phyloP scores from a whole-genome alignment of 2,329 filamentous ascomycete genomes.

The Aspergillus sp. region DNA sequence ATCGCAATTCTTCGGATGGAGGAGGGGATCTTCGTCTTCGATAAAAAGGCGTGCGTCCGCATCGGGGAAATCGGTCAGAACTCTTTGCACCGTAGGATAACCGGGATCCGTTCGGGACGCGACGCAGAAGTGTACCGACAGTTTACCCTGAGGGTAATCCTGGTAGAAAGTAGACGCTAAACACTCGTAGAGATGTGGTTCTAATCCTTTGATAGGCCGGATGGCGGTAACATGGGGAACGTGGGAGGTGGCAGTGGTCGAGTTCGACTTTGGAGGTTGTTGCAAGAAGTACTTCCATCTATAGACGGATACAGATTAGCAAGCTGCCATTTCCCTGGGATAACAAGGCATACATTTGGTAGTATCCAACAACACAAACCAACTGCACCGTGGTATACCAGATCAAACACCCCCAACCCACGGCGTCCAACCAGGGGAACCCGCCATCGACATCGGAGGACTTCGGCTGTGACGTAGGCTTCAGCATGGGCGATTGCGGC shows the following conservation, averaged over 20 bases:
- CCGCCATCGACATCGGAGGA: constrained; percentile 21
- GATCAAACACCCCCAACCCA: constrained; percentile 43
- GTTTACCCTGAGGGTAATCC: constrained; percentile 66
- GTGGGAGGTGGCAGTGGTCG: constrained; percentile 31
- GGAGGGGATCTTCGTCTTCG: constrained; percentile 70
- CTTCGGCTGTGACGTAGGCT: constrained; percentile 16
- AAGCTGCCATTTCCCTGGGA: constrained; percentile 1
- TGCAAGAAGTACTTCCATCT: constrained; percentile 52
- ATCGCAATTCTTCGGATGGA: constrained; percentile 41
- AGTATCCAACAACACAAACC: constrained; percentile 53
- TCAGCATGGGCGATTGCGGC: constrained; percentile 22
- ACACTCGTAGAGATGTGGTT: constrained; percentile 86
- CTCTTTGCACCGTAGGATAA: constrained; percentile 62
- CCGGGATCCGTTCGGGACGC: constrained; percentile 68
- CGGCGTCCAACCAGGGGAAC: constrained; percentile 30
- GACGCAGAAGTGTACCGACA: constrained; percentile 79
- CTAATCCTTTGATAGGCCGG: constrained; percentile 85
- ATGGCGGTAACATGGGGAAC: constrained; percentile 84
- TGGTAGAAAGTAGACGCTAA: constrained; percentile 79
- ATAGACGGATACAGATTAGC: constrained; percentile 7
- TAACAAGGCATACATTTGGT: constrained; percentile 47
- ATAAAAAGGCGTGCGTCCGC: constrained; percentile 68
- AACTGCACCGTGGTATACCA: constrained; percentile 52
- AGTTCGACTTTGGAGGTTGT: constrained; percentile 38
- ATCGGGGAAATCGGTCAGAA: constrained; percentile 66